Evolutionary conservation across 2,329 filamentous ascomycete species (phyloP), one percentile per base, ranked within the genome.

Genomic region (Fusarium tanahbumbuense): DNA sequence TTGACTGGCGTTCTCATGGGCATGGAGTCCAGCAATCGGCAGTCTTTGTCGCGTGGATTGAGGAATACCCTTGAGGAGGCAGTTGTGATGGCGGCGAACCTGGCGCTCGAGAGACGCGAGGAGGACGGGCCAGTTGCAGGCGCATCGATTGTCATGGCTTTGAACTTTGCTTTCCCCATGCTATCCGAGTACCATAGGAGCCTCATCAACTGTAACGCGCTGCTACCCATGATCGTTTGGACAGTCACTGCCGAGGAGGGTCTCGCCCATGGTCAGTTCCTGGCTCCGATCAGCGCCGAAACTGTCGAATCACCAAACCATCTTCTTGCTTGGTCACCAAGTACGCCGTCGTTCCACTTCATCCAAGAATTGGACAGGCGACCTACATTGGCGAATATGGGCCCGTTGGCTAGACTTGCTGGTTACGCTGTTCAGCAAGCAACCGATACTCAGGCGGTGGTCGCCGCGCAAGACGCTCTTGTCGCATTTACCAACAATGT

Each of bases 1-100:
- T 86, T 97, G 11, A 90, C 90, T 0, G 94, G 93, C 5, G 83
- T 97, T 23, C 80, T 97, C 61, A 86, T 95, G 76, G 93, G 93
- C 11, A 91, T 94, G 76, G 91, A 92, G 70, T 83, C 86, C 18
- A 85, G 88, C 64, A 86, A 90, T 42, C 82, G 89, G 47, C 85
- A 87, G 62, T 87, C 88, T n/a, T 79, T 94, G n/a, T 88, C 90
- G 8, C 81, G 83, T 32, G 80, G 85, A 53, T 84, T 95, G 77
- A 86, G 90, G 47, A 86, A 83, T 34, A 93, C 88, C 44, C 83
- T 97, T 1, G 92, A 95, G 76, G 84, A 85, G 20, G 92, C 92
- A 3, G 86, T 97, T 34, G 89, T 93, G 11, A 89, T 87, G 32
- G 93, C 93, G 12, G 84, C 89, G 2, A 95, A 96, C 74, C 82